These are phyloP conservation scores for Pezicula carpinea DNA, from an alignment of 2,329 filamentous ascomycete genomes.

Conservation along the genomic window DNA sequence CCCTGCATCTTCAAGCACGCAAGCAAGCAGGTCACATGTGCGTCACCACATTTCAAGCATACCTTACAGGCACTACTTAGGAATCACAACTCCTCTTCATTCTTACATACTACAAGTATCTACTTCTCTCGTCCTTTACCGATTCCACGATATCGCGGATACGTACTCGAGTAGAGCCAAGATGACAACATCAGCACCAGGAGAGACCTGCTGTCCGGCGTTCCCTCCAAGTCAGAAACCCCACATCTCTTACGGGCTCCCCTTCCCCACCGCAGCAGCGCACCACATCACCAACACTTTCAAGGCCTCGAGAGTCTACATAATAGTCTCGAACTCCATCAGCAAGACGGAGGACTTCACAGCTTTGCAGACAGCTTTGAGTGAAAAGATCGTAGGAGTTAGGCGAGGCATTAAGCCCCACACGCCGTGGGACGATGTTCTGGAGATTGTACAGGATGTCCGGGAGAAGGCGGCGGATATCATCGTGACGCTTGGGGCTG, in stretches of 20 bases:
- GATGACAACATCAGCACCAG: not conserved
- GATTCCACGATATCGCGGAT: too few species aligned
- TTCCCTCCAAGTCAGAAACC: constrained; percentile 11
- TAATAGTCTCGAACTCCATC: constrained; percentile 30
- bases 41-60: too few species aligned
- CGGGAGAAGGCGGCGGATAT: constrained; percentile 20
- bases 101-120: too few species aligned
- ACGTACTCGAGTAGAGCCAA: not conserved
- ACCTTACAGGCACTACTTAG: too few species aligned
- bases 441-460: constrained; percentile 25
- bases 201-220: constrained; percentile 3
- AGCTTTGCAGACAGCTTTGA: constrained; percentile 19
- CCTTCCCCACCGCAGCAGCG: constrained; percentile 20
- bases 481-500: constrained; percentile 30
- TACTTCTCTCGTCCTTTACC: too few species aligned
- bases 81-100: too few species aligned
- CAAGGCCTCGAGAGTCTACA: constrained; percentile 22
- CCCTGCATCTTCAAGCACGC: too few species aligned
- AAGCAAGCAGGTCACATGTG: too few species aligned
- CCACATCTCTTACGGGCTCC: constrained; percentile 20
- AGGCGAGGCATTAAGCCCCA: constrained; percentile 28
- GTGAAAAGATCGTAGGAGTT: constrained; percentile 22
- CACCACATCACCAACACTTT: constrained; percentile 26
- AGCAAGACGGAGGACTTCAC: constrained; percentile 26
- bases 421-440: constrained; percentile 27